A percentile compares a stretch with the other conserved stretches of the same genome.
phyloP scores from a whole-genome alignment of 495 filamentous ascomycete genomes.

The Hypoxylon fuscum region DNA sequence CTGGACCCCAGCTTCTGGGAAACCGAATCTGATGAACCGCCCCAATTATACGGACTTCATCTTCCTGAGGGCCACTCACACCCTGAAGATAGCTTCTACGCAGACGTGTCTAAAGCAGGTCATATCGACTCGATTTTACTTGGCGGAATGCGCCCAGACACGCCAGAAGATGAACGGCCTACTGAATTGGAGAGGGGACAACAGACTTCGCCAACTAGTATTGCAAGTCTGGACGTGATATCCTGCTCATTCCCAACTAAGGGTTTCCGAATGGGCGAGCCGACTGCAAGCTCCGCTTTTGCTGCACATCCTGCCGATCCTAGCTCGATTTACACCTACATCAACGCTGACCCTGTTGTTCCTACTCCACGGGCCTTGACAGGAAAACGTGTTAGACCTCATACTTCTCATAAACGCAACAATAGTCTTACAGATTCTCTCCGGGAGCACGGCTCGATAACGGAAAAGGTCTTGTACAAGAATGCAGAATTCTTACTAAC shows the following conservation, averaged over 20 bases:
- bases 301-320: conserved; percentile 72
- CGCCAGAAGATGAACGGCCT: conserved; percentile 46
- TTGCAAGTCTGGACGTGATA: conserved; percentile 67
- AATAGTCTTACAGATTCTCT: conserved; percentile 82
- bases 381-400: conserved; percentile 61
- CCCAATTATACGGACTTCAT: conserved; percentile 52
- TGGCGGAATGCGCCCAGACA: conserved; percentile 50
- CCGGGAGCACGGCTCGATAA: conserved; percentile 69
- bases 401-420: conserved; percentile 59
- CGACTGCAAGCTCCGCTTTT: conserved; percentile 56
- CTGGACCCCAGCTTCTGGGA: conserved; percentile 59
- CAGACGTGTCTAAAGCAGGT: conserved; percentile 59
- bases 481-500: conserved; percentile 67
- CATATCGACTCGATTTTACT: conserved; percentile 54
- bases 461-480: conserved; percentile 59
- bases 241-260: conserved; percentile 87
- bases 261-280: conserved; percentile 56
- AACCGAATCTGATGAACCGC: conserved; percentile 47
- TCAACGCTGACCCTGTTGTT: conserved; percentile 55
- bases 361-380: conserved; percentile 61
- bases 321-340: conserved; percentile 57
- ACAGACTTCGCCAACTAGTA: conserved; percentile 60
- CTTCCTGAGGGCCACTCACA: conserved; percentile 42
- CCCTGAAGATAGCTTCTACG: conserved; percentile 54
- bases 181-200: conserved; percentile 46